Percentiles rank a stretch among this genome's conserved stretches.
These are phyloP conservation scores for Chlorophyllum brunneum DNA, from an alignment of 768 basidiomycete genomes.

Conservation along the genomic window DNA sequence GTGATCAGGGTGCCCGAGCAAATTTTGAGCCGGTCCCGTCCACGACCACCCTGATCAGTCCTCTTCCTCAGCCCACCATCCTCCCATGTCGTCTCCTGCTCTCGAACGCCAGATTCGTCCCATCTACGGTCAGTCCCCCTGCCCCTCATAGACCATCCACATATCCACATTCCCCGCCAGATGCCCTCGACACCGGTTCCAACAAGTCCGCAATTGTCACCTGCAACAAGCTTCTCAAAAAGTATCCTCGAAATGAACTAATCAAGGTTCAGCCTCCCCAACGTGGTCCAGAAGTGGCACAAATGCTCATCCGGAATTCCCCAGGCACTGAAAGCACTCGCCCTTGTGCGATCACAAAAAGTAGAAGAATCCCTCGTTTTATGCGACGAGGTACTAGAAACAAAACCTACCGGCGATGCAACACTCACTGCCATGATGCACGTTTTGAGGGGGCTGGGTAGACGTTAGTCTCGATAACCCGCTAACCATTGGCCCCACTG, in stretches of 20 bases:
- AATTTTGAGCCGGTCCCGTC: conserved; percentile 13
- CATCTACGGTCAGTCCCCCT: conserved; percentile 63
- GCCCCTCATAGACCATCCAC: conserved; percentile 1
- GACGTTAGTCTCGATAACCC: conserved; percentile 37
- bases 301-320: conserved; percentile 4
- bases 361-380: conserved; percentile 77
- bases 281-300: conserved; percentile 15
- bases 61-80: conserved; percentile 5
- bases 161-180: conserved; percentile 32
- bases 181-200: conserved; percentile 82
- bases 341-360: conserved; percentile 80
- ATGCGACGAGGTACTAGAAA: conserved; percentile 76
- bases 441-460: conserved; percentile 73
- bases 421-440: conserved; percentile 81
- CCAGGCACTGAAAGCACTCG: conserved; percentile 81
- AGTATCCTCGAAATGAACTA: conserved; percentile 70
- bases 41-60: conserved; percentile 7
- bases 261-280: conserved; percentile 50
- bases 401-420: conserved; percentile 69
- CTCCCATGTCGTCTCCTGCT: conserved; percentile 46
- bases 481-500: neutral
- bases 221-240: conserved; percentile 87
- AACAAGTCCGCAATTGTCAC: conserved; percentile 83
- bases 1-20: conserved; percentile 3
- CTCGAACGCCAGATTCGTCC: conserved; percentile 82